Percentiles rank a stretch among this genome's conserved stretches.
Conservation (phyloP, 2,329 filamentous ascomycete species). For the Cadophora sp. region DNA sequence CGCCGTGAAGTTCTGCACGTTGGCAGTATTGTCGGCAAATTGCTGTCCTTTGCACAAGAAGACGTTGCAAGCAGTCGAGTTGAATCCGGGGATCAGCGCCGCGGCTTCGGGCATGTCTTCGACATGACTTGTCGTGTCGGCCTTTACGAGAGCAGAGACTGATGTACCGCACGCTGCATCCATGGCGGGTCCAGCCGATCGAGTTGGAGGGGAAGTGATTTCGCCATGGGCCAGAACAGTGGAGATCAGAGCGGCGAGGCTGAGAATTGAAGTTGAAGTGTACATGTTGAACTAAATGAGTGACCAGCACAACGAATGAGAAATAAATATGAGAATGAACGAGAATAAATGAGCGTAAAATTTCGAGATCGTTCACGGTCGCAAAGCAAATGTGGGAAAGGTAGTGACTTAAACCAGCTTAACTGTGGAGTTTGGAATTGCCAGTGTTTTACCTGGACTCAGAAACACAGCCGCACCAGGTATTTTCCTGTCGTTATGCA, state of each 20-base stretch:
- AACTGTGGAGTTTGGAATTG: background rate
- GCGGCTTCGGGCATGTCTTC: constrained; percentile 45
- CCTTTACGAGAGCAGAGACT: constrained; percentile 43
- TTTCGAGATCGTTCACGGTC: background rate
- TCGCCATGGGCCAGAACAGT: constrained; percentile 52
- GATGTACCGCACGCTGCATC: constrained; percentile 51
- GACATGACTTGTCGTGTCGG: constrained; percentile 41
- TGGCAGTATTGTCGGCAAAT: constrained; percentile 51
- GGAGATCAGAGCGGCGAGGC: constrained; percentile 25
- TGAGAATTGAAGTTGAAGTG: constrained; percentile 15
- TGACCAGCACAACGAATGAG: constrained; percentile 32
- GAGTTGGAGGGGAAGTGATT: constrained; percentile 50
- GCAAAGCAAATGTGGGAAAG: background rate
- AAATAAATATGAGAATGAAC: constrained; percentile 11
- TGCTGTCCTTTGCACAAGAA: constrained; percentile 56
- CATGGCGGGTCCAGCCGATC: constrained; percentile 51
- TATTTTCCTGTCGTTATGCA: background rate
- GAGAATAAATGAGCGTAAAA: constrained; percentile 14
- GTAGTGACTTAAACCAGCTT: constrained; percentile 9
- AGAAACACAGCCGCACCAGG: background rate
- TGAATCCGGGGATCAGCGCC: constrained; percentile 41
- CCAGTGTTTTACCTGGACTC: background rate
- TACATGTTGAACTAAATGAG: constrained; percentile 24
- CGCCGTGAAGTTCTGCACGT: constrained; percentile 50
- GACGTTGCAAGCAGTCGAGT: constrained; percentile 46